These are phyloP conservation scores for Arabis alpina DNA, from an alignment of 345 rosid genomes.

Conservation along the genomic window DNA sequence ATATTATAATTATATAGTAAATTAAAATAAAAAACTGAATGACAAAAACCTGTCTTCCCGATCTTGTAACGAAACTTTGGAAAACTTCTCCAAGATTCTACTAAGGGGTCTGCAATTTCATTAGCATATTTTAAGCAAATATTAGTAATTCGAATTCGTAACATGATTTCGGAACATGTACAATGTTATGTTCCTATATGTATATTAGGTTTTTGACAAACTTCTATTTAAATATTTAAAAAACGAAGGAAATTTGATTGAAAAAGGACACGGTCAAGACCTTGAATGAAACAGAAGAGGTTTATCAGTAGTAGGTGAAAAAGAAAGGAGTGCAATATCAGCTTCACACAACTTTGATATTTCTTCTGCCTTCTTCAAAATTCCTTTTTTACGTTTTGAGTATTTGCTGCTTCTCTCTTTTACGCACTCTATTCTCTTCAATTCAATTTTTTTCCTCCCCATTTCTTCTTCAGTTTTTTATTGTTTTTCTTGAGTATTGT, in stretches of 20 bases:
- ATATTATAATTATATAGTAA: background rate
- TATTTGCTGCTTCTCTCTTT: conserved; percentile 51
- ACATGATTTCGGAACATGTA: too few species aligned
- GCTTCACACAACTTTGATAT: conserved; percentile 4
- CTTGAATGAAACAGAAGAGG: conserved; percentile 8
- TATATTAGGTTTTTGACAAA: background rate
- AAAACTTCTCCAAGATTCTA: conserved; percentile 2
- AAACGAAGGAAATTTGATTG: background rate
- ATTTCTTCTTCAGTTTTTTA: conserved; percentile 17
- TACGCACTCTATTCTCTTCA: conserved; percentile 30
- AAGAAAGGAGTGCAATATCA: conserved; percentile 7
- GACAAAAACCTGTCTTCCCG: conserved; percentile 25
- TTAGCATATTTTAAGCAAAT: background rate
- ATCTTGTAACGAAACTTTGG: background rate
- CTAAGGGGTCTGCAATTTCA: conserved; percentile 11
- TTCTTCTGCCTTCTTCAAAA: conserved; percentile 50
- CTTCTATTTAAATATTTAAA: background rate
- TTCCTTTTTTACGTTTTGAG: conserved; percentile 52
- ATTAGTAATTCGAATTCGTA: background rate
- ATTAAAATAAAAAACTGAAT: background rate
- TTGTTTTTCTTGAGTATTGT: background rate
- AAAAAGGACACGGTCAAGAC: background rate
- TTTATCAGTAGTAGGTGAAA: conserved; percentile 23
- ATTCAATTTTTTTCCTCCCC: conserved; percentile 47
- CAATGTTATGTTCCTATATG: background rate